Conservation (phyloP, 192 early-diverging fungal genomes). For the Paraglomus brasilianum region DNA sequence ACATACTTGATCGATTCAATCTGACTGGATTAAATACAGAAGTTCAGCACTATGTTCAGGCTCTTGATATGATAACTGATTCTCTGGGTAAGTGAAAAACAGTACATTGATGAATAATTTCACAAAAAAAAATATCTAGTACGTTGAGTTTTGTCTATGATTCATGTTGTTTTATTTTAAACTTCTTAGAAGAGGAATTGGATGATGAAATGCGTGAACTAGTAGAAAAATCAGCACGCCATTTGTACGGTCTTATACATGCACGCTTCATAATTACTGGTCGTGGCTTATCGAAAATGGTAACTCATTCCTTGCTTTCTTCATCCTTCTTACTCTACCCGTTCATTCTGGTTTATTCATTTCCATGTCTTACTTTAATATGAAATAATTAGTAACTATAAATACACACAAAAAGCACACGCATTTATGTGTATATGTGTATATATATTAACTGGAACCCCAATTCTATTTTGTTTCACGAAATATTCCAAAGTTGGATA, state of each 20-base stretch:
- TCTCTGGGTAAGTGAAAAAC: conserved; percentile 52
- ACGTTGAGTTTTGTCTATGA: not conserved
- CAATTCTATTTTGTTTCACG: not conserved
- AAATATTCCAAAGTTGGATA: conserved; percentile 65
- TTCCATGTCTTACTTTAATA: not conserved
- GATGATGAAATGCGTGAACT: conserved; percentile 73
- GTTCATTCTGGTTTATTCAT: not conserved
- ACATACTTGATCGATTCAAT: conserved; percentile 96
- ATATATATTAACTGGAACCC: no score
- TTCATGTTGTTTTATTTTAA: conserved; percentile 3
- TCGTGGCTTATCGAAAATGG: conserved; percentile 92
- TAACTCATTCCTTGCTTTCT: conserved; percentile 30
- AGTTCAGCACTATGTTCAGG: conserved; percentile 87
- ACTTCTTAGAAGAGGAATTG: conserved; percentile 57
- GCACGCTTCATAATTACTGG: conserved; percentile 93
- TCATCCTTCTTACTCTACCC: no score
- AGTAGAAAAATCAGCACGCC: conserved; percentile 85
- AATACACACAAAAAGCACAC: not conserved
- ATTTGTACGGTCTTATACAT: conserved; percentile 98
- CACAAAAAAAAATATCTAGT: not conserved
- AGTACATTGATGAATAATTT: not conserved
- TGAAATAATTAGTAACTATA: not conserved
- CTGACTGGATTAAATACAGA: conserved; percentile 90
- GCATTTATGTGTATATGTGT: not conserved
- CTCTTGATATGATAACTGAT: conserved; percentile 92